phyloP scores from a whole-genome alignment of 2,329 filamentous ascomycete species.

The Ophiostoma australiae region DNA sequence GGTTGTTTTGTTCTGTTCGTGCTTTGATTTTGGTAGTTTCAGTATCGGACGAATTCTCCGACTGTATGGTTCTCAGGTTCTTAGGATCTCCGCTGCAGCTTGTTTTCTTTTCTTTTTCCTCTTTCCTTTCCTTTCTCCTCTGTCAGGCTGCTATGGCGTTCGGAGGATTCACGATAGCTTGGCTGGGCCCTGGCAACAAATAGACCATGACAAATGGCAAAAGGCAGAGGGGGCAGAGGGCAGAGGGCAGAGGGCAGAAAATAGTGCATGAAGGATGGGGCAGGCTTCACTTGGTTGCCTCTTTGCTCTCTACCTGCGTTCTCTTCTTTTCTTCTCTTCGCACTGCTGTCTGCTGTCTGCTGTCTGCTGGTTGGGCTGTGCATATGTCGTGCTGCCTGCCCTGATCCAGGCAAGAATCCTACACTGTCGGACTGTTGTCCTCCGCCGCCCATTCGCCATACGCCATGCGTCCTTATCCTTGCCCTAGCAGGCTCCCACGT shows the following conservation, averaged over 20 bases:
- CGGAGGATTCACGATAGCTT: conserved; percentile 11
- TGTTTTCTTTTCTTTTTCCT: neutral
- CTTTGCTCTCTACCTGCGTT: neutral
- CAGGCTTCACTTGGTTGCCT: neutral
- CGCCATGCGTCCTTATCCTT: neutral
- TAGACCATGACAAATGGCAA: neutral
- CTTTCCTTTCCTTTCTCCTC: neutral
- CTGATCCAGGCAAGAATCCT: neutral
- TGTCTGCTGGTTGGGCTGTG: neutral
- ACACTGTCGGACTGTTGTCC: neutral
- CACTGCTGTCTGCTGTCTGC: too few species aligned
- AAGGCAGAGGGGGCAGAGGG: neutral
- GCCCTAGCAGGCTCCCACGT: neutral
- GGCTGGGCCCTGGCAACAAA: conserved; percentile 3
- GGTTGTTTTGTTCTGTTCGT: neutral
- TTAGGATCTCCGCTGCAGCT: neutral
- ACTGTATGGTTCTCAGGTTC: neutral
- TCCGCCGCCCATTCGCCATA: conserved; percentile 1
- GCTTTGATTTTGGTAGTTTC: neutral
- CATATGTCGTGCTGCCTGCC: conserved; percentile 1
- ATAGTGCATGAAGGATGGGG: neutral
- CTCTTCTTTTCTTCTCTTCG: too few species aligned
- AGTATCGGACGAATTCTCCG: neutral
- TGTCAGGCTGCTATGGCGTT: neutral
- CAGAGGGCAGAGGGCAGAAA: neutral